Base-by-base conservation (phyloP, 2,329 filamentous ascomycete species). In the Ceratocystis albifundus region DNA sequence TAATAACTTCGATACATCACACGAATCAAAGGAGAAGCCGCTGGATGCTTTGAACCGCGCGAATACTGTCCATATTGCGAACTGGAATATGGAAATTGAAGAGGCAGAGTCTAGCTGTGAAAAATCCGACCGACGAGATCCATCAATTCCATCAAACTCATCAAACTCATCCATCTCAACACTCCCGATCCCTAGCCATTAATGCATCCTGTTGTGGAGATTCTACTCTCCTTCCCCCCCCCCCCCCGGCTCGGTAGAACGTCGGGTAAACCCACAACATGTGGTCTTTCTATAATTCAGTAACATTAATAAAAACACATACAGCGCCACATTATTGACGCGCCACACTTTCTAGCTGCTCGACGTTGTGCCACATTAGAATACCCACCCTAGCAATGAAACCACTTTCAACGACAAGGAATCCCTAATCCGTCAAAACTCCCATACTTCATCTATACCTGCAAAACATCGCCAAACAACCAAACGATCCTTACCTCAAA, bases 371-470 rank as follows among this genome's bases (percentile, higher is more conserved):
- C 55, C 55, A 59, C 55, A 59, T 20, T n/a, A 59, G 36, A 59
- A 36, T 36, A 36, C 55, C 36, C 55, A 36, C 55, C 28, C 28
- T 59, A n/a, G 55, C 55, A 59, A 36, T n/a, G 28, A 30, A 59
- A 25, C 55, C 55, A 15, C 55, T 59, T 59, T 36, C 32, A 30
- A 59, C 55, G 55, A 59, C 55, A 59, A 36, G 30, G 55, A 59
- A 20, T 59, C 28, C 28, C 28, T 20, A 20, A 59, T 59, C 55
- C 30, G 55, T 30, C 28, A 59, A 59, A 59, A 59, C 30, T 36
- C 55, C 28, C 36, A 36, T 32, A 30, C 55, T n/a, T 59, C 55
- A 53, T 8, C 12, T 4, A 12, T 53, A 12, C 48, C 22, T 25
- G 22, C 48, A 53, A 10, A 53, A 48, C 10, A 59, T 59, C 7